Percentiles rank a stretch among this genome's conserved stretches.
Evolutionary conservation across 2,329 filamentous ascomycete species (phyloP).

Genomic region (Leptosphaerulina australis): DNA sequence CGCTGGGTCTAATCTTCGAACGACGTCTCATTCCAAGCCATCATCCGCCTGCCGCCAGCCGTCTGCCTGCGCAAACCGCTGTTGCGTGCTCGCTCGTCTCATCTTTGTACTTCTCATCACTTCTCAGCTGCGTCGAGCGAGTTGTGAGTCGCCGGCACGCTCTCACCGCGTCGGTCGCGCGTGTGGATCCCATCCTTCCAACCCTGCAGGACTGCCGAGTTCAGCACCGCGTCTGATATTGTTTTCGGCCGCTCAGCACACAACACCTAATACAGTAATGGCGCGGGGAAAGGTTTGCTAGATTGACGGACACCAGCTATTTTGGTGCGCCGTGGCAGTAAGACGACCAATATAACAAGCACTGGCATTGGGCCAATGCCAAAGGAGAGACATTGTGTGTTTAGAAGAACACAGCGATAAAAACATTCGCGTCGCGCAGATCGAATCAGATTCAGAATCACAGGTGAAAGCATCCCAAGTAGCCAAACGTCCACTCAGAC

Average conservation of each 20-base stretch:
- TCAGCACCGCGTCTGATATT: slow-evolving; percentile 20
- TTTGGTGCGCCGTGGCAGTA: slow-evolving; percentile 79
- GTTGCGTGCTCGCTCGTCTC: slow-evolving; percentile 11
- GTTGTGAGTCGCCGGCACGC: slow-evolving; percentile 13
- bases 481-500: slow-evolving; percentile 19
- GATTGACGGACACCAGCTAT: slow-evolving; percentile 55
- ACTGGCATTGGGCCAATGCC: slow-evolving; percentile 70
- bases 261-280: slow-evolving; percentile 31
- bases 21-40: slow-evolving; percentile 34
- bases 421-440: slow-evolving; percentile 29
- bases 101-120: slow-evolving; percentile 8
- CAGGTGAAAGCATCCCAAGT: slow-evolving; percentile 23
- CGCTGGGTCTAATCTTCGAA: slow-evolving; percentile 7
- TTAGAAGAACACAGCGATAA: slow-evolving; percentile 18
- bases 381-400: slow-evolving; percentile 52
- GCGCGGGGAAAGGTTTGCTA: slow-evolving; percentile 32
- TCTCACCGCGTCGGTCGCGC: slow-evolving; percentile 38
- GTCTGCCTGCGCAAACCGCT: slow-evolving; percentile 16
- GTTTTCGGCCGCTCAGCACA: slow-evolving; percentile 11
- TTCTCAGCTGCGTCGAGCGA: slow-evolving; percentile 17
- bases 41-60: slow-evolving; percentile 30
- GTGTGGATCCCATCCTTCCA: slow-evolving; percentile 28
- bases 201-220: slow-evolving; percentile 31
- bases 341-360: slow-evolving; percentile 84
- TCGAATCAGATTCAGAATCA: slow-evolving; percentile 21